These are phyloP conservation scores for Ascochyta rabiei DNA, from an alignment of 2,329 filamentous ascomycete genomes.

Conservation along the genomic window DNA sequence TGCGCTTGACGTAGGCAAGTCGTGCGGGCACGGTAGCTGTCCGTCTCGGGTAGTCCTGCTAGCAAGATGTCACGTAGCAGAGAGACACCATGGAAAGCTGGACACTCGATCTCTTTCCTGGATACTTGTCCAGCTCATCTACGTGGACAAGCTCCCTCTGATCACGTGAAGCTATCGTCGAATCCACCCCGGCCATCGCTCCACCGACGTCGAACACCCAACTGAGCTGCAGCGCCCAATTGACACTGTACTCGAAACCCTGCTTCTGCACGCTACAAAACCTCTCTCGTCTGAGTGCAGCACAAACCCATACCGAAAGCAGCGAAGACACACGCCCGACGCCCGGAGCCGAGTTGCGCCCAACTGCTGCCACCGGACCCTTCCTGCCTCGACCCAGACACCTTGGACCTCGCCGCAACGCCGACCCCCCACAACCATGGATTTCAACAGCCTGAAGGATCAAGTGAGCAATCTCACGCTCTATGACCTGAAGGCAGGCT, in stretches of 20 bases:
- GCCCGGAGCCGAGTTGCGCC: constrained; percentile 13
- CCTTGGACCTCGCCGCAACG: constrained; percentile 8
- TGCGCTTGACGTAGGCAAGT: not conserved
- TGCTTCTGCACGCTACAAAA: not conserved
- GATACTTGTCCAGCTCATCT: too few relatives aligned
- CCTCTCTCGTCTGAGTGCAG: not conserved
- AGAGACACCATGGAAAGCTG: not conserved
- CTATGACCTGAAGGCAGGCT: constrained; percentile 93
- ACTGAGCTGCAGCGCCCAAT: not conserved
- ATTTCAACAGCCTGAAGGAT: constrained; percentile 83
- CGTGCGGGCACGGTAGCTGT: not conserved
- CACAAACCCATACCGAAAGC: not conserved
- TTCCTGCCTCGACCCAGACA: not conserved
- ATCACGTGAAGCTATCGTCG: not conserved
- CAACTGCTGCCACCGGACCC: constrained; percentile 13
- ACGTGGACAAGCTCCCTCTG: too few relatives aligned
- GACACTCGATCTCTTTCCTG: too few relatives aligned
- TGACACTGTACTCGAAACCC: not conserved
- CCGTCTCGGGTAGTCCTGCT: not conserved
- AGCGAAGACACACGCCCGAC: not conserved
- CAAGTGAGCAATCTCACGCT: constrained; percentile 89
- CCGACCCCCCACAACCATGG: constrained; percentile 63
- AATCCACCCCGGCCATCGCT: not conserved
- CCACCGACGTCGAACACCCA: not conserved
- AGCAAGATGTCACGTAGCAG: not conserved